Evolutionary conservation across 306 rosid species (phyloP).

Genomic region (Argentina anserina): DNA sequence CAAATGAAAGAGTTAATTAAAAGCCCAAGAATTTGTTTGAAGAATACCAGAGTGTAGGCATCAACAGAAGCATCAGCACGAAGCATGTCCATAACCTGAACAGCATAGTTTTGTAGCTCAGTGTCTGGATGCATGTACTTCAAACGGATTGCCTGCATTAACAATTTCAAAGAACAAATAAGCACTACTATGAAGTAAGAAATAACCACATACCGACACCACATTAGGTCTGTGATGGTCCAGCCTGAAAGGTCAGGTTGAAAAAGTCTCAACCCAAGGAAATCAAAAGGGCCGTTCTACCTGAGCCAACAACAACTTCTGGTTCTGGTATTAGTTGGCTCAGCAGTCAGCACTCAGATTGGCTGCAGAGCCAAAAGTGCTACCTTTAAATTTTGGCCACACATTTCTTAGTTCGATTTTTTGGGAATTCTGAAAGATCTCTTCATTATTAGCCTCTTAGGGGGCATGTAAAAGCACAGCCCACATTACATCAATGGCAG

Average conservation of each 20-base stretch:
- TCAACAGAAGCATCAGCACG: slow-evolving; percentile 66
- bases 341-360: slow-evolving; percentile 9
- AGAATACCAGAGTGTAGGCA: slow-evolving; percentile 77
- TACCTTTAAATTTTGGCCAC: not conserved
- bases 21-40: slow-evolving; percentile 11
- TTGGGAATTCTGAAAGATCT: not conserved
- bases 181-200: slow-evolving; percentile 15
- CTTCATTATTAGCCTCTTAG: not conserved
- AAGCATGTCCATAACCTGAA: slow-evolving; percentile 85
- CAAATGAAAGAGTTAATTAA: slow-evolving; percentile 11
- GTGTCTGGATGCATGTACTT: slow-evolving; percentile 82
- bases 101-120: slow-evolving; percentile 72
- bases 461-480: not conserved
- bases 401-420: not conserved
- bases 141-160: slow-evolving; percentile 75
- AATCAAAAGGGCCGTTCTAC: not conserved
- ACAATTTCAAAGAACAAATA: slow-evolving; percentile 21
- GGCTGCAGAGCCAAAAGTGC: not conserved
- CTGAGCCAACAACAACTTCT: not conserved
- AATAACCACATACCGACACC: not conserved
- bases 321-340: not conserved
- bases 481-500: not conserved
- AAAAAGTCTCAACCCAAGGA: not conserved
- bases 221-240: not conserved
- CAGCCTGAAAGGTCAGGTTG: not conserved